A percentile compares a stretch with the other conserved stretches of the same genome.
phyloP scores from a whole-genome alignment of 768 basidiomycete genomes.

The Crassisporium funariophilum region DNA sequence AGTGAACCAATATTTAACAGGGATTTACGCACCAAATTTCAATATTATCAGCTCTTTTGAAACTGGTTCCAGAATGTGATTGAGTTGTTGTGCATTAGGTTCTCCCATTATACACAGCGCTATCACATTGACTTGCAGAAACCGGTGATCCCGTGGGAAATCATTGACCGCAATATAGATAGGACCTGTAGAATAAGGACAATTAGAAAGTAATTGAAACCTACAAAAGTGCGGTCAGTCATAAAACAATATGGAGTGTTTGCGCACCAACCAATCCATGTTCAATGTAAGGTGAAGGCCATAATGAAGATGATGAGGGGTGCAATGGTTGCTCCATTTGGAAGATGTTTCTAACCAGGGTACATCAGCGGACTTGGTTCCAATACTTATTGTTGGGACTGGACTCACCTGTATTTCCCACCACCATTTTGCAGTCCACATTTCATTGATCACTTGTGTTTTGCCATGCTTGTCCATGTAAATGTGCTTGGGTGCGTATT shows the following conservation, averaged over 20 bases:
- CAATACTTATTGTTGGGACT: no score
- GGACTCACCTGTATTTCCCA: no score
- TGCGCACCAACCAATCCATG: conserved; percentile 23
- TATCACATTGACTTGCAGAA: conserved; percentile 23
- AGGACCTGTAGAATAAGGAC: conserved; percentile 27
- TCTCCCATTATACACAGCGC: conserved; percentile 21
- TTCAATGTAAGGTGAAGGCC: conserved; percentile 29
- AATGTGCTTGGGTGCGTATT: no score
- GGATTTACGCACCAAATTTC: conserved; percentile 20
- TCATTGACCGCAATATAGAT: conserved; percentile 25
- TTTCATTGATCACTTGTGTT: no score
- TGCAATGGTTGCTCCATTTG: no score
- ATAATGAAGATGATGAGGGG: no score
- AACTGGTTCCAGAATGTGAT: conserved; percentile 22
- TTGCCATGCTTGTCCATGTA: no score
- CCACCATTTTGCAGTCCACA: no score
- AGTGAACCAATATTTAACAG: neutral
- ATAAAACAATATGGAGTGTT: neutral
- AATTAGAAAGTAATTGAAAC: conserved; percentile 21
- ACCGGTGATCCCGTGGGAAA: conserved; percentile 17
- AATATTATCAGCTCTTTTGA: conserved; percentile 19
- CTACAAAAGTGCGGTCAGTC: conserved; percentile 11
- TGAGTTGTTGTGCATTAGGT: conserved; percentile 25
- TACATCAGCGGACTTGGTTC: no score
- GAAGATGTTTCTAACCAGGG: no score